Evolutionary conservation across 2,329 filamentous ascomycete genomes (phyloP), one percentile per base, ranked within the genome.

Genomic region (Phyllosticta paracitricarpa): DNA sequence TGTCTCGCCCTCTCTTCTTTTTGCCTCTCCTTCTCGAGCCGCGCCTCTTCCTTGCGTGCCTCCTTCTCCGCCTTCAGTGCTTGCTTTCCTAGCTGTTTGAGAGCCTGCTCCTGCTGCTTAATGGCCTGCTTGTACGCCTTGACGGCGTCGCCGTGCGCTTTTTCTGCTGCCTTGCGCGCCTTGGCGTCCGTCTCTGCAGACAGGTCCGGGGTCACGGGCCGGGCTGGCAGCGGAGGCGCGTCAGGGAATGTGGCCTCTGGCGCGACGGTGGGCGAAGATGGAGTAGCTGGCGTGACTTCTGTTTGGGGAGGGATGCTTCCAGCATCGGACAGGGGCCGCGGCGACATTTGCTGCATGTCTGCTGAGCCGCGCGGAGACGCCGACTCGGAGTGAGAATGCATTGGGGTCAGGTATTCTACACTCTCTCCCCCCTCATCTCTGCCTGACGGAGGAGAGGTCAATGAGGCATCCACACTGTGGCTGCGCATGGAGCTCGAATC

Each of bases 121-220:
- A 89, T 72, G 10, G 84, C 82, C 67, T 84, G 80, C 28, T 87
- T 81, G 69, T 90, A 88, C 8, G 79, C 78, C 68, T 89, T 89
- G 33, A 84, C 77, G 1, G 79, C 77, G 12, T 82, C 80, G 58
- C 83, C 82, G 61, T 84, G 79, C 67, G 90, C 86, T 62, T 86
- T 88, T 67, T 89, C 85, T 1, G 85, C 87, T 51, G 84, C 79
- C 67, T 88, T 89, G 8, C 84, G 82, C 28, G 83, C 77, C 6
- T 84, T 82, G 67, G 87, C 87, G 72, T 89, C 84, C 1, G 80
- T 75, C 69, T 84, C 86, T 55, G 78, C 74, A 54, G 78, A 76
- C 1, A 86, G 71, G 65, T 91, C 81, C 10, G 59, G 59, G 1
- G 10, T n/a, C 8, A 26, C n/a, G 24, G 59, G 85, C 57, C 81